phyloP scores from a whole-genome alignment of 129 eudicot species.

The Solidago caesia region DNA sequence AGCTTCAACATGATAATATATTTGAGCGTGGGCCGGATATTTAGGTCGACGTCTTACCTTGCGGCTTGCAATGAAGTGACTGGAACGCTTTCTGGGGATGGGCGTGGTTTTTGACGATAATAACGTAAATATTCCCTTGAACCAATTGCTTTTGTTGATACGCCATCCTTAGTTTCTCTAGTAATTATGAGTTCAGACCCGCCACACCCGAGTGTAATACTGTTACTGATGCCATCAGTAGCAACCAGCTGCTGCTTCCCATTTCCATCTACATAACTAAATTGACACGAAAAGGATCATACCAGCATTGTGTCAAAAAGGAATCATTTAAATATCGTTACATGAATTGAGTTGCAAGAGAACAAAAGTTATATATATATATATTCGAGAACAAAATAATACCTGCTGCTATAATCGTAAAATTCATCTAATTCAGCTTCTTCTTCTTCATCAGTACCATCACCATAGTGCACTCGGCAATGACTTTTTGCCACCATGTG shows the following conservation, averaged over 20 bases:
- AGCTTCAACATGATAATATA: too few species aligned
- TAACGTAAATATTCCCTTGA: constrained; percentile 89
- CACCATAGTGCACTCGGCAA: constrained; percentile 96
- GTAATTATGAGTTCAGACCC: constrained; percentile 81
- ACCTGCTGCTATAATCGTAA: constrained; percentile 94
- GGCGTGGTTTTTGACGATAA: constrained; percentile 85
- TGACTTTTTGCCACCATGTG: constrained; percentile 96
- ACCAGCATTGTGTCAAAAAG: too few species aligned
- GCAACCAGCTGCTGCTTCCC: constrained; percentile 45
- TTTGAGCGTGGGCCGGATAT: too few species aligned
- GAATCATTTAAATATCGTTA: too few species aligned
- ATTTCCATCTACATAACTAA: constrained; percentile 59
- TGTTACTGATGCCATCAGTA: constrained; percentile 33
- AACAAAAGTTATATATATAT: too few species aligned
- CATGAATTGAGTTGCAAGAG: too few species aligned
- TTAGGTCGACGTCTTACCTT: constrained; percentile 39
- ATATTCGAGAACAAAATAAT: too few species aligned
- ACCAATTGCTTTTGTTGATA: constrained; percentile 65
- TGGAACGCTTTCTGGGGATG: constrained; percentile 46
- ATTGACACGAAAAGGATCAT: too few species aligned
- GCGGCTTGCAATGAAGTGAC: constrained; percentile 59
- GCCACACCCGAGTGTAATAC: constrained; percentile 63
- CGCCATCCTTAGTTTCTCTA: constrained; percentile 33
- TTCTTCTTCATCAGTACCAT: constrained; percentile 84
- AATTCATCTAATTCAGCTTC: constrained; percentile 93